Evolutionary conservation across 1,284 basidiomycete genomes (phyloP), one percentile per base, ranked within the genome.

Genomic region (Polyporus tsugae): DNA sequence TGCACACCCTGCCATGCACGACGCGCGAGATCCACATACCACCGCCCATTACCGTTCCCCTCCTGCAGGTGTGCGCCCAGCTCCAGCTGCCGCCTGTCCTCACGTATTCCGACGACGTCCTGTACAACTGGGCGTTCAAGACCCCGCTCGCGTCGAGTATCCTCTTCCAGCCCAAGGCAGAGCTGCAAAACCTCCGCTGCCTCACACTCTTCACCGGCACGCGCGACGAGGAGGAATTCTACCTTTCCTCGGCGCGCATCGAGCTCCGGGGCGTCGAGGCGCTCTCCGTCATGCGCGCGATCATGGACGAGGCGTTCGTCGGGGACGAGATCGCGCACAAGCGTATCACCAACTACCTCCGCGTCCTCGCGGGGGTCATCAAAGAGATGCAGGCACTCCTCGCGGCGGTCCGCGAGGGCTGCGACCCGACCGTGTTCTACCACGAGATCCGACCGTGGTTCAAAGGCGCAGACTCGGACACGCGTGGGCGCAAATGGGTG

Each of bases 381-480:
- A 85, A 88, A 62, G 86, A 89, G 7, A 83, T 97, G 46, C 84
- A 84, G 7, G 75, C 74, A 4, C 77, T 94, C 67, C 85, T 97
- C 19, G 81, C 90, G 22, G 82, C 84, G 59, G 88, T 98, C 44
- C 87, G 90, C 67, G 85, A 89, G 7, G 91, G 89, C 6, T 95
- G 95, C 78, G 88, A 92, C 70, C 95, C 96, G 0, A 84, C 87
- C 9, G 83, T 90, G 39, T 99, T 98, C 75, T 98, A 96, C 80
- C 87, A 92, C 79, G 82, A 88, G 44, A 91, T 99, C 70, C 86
- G 97, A 15, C 97, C 96, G 0, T 99, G 97, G 96, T 95, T 99
- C 82, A 86, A 90, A 33, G 97, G 96, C 4, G 89, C 89, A 39
- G 94, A 96, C 77, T 90, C 91, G 1, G 88, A 89, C 72, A 80